A percentile compares a stretch with the other conserved stretches of the same genome.
These are phyloP conservation scores for Angophora floribunda DNA, from an alignment of 345 rosid species.

Conservation along the genomic window DNA sequence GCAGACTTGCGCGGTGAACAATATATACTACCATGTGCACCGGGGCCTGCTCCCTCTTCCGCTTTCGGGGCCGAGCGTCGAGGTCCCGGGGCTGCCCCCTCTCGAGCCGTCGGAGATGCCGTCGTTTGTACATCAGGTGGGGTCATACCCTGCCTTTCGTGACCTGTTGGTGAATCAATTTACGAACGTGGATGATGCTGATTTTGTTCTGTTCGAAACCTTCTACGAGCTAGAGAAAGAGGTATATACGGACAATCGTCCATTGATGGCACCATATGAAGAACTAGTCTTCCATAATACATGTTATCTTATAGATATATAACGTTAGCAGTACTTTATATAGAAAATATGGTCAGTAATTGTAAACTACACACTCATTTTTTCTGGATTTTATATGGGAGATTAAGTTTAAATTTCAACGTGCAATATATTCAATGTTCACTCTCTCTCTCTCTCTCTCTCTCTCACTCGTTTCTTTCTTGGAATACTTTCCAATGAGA, in stretches of 20 bases:
- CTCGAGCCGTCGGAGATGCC: slow-evolving; percentile 15
- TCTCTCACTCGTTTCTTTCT: neutral
- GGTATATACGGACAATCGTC: neutral
- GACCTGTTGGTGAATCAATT: slow-evolving; percentile 16
- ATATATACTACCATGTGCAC: slow-evolving; percentile 11
- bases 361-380: neutral
- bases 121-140: slow-evolving; percentile 5
- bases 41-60: slow-evolving; percentile 14
- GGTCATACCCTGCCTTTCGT: slow-evolving; percentile 9
- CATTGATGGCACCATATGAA: neutral
- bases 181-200: slow-evolving; percentile 10
- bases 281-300: neutral
- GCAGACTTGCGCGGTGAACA: slow-evolving; percentile 23
- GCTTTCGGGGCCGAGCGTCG: neutral
- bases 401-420: neutral
- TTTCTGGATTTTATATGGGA: neutral
- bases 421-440: neutral
- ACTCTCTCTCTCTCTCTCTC: neutral
- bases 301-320: neutral
- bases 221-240: slow-evolving; percentile 18
- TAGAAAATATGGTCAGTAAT: neutral
- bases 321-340: neutral
- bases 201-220: slow-evolving; percentile 19
- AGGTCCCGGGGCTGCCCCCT: slow-evolving; percentile 24
- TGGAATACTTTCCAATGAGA: neutral